These are phyloP conservation scores for Blastocystis sp. DNA, from an alignment of 352 stramenopile species.

Conservation along the genomic window DNA sequence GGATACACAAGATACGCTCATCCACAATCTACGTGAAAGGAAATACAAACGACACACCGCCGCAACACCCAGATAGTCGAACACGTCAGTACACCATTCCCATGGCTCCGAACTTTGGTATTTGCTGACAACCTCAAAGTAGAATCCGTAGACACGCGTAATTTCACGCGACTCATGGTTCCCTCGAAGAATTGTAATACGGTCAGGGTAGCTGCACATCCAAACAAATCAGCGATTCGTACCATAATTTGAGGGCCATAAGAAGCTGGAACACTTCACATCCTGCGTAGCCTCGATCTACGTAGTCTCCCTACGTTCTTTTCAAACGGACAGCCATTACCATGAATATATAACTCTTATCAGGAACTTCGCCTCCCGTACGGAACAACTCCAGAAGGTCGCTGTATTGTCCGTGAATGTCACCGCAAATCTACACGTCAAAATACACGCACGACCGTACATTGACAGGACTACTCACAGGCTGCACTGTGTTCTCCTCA, in stretches of 20 bases:
- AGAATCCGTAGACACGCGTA: slow-evolving; percentile 78
- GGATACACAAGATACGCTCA: slow-evolving; percentile 73
- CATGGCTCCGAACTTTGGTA: slow-evolving; percentile 88
- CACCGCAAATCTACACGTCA: slow-evolving; percentile 60
- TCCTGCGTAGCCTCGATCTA: slow-evolving; percentile 77
- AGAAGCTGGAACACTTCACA: slow-evolving; percentile 77
- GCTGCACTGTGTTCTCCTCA: slow-evolving; percentile 65
- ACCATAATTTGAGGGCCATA: slow-evolving; percentile 70
- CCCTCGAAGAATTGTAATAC: slow-evolving; percentile 74
- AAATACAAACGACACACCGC: slow-evolving; percentile 72
- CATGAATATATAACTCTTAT: slow-evolving; percentile 70
- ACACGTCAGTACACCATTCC: slow-evolving; percentile 88
- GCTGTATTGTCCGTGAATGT: slow-evolving; percentile 69
- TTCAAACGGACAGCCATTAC: background rate
- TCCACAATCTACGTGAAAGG: slow-evolving; percentile 28
- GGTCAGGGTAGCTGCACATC: slow-evolving; percentile 72
- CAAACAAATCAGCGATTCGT: slow-evolving; percentile 64
- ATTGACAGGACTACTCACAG: slow-evolving; percentile 75
- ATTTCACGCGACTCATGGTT: slow-evolving; percentile 78
- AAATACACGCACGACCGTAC: slow-evolving; percentile 58
- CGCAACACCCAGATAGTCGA: slow-evolving; percentile 85
- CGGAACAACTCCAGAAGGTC: slow-evolving; percentile 66
- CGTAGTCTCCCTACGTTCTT: slow-evolving; percentile 69
- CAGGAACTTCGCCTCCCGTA: slow-evolving; percentile 62
- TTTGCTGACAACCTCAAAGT: slow-evolving; percentile 81